Evolutionary conservation across 495 filamentous ascomycete genomes (phyloP), one percentile per base, ranked within the genome.

Genomic region (Penicillium coffeae): DNA sequence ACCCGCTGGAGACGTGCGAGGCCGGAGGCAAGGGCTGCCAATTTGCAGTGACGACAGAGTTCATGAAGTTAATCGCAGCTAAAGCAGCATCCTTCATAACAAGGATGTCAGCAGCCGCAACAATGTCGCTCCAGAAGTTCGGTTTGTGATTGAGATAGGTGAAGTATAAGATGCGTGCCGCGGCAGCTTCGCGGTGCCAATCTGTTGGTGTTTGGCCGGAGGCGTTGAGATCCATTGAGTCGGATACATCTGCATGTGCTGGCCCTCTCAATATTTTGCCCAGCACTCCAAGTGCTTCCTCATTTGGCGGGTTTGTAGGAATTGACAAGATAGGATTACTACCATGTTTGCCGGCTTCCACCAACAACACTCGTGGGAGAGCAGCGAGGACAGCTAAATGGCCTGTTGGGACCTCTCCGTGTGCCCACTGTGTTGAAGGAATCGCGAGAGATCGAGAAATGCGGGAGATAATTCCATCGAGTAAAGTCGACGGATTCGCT

Each of bases 31-130:
- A 55, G 5, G 53, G 56, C 10, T 62, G 55, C 83, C 83, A 86
- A 35, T 77, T 72, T 3, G 82, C 77, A 4, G 69, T 77, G 36
- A 81, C 68, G 42, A 86, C 64, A 14, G 74, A 66, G 15, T 63
- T 56, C 47, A 85, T 76, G 21, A 83, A 67, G 2, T 62, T 63
- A 14, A 83, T 69, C 0, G 83, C 77, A 21, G 81, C 68, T 10
- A 84, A 53, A 0, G 81, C 81, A 10, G 70, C 60, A 20, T 85
- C 81, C 50, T 74, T 76, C 64, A 85, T 72, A 1, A 76, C 81
- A 7, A 85, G 51, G 18, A 77, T 73, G 25, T 83, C 80, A 9
- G 81, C 79, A 13, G 76, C 69, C 9, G 61, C 61, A 27, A 80
- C 68, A 35, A 85, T 54, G 39, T 77, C 57, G 8, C 60, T 54